These are phyloP conservation scores for Rhizopus delemar DNA, from an alignment of 371 early-diverging fungal species.

Conservation along the genomic window DNA sequence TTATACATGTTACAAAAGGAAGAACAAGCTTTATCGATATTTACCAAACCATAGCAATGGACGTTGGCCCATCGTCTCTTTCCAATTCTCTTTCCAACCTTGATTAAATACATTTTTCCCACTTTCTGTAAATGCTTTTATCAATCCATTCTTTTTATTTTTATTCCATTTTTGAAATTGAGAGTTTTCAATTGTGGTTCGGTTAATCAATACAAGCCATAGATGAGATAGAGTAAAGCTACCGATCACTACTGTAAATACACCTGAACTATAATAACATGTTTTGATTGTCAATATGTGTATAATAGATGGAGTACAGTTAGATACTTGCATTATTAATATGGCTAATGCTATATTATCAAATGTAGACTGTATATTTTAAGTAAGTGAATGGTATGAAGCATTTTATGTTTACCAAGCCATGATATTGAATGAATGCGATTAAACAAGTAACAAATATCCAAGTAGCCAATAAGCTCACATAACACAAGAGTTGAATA, in stretches of 20 bases:
- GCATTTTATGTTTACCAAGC: slow-evolving; percentile 19
- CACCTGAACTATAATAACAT: slow-evolving; percentile 18
- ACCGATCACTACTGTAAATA: slow-evolving; percentile 36
- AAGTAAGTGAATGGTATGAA: neutral
- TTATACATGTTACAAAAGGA: neutral
- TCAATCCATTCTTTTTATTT: slow-evolving; percentile 12
- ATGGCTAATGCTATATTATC: slow-evolving; percentile 28
- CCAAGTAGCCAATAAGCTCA: slow-evolving; percentile 30
- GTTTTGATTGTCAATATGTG: neutral
- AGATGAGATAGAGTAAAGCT: slow-evolving; percentile 48
- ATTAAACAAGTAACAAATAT: slow-evolving; percentile 38
- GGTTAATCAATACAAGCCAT: slow-evolving; percentile 44
- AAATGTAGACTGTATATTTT: slow-evolving; percentile 20
- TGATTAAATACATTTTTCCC: slow-evolving; percentile 45
- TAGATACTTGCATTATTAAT: slow-evolving; percentile 31
- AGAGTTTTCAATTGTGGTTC: slow-evolving; percentile 56
- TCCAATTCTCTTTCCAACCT: slow-evolving; percentile 37
- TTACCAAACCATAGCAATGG: slow-evolving; percentile 38
- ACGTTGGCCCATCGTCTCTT: slow-evolving; percentile 34
- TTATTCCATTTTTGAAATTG: slow-evolving; percentile 33
- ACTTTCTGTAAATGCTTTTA: slow-evolving; percentile 26
- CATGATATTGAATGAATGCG: slow-evolving; percentile 29
- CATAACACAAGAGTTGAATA: slow-evolving; percentile 53
- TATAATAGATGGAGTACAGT: neutral
- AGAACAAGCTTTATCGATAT: neutral